Evolutionary conservation across 176 grass and related monocot genomes (phyloP).

Genomic region (Ensete ventricosum): DNA sequence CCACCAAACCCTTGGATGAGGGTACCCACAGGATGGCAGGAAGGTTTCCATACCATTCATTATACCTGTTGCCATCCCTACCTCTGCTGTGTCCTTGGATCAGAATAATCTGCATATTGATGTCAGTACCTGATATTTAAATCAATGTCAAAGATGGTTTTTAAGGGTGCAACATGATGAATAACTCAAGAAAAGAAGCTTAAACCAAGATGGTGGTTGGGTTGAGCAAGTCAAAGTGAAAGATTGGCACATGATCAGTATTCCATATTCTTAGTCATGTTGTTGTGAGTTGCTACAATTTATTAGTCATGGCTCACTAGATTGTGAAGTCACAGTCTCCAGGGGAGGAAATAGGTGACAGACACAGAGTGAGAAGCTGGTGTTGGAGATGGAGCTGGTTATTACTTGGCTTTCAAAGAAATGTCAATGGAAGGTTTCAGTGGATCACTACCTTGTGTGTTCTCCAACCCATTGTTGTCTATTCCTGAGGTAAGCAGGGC

Average conservation of each 20-base stretch:
- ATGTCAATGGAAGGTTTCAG: too few species aligned
- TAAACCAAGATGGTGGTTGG: background rate
- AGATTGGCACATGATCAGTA: background rate
- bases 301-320: background rate
- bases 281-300: background rate
- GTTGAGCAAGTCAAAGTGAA: background rate
- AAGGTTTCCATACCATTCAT: background rate
- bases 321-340: background rate
- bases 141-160: background rate
- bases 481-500: too few species aligned
- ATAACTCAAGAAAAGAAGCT: background rate
- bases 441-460: too few species aligned
- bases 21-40: slow-evolving; percentile 1
- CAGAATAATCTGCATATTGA: background rate
- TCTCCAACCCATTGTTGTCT: too few species aligned
- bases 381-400: too few species aligned
- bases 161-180: too few species aligned
- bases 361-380: too few species aligned
- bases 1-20: background rate
- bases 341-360: too few species aligned
- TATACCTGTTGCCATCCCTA: background rate
- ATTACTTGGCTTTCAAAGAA: too few species aligned
- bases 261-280: background rate
- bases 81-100: background rate
- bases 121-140: background rate